Evolutionary conservation across 2,329 filamentous ascomycete species (phyloP).

Genomic region (Beauveria asiatica): DNA sequence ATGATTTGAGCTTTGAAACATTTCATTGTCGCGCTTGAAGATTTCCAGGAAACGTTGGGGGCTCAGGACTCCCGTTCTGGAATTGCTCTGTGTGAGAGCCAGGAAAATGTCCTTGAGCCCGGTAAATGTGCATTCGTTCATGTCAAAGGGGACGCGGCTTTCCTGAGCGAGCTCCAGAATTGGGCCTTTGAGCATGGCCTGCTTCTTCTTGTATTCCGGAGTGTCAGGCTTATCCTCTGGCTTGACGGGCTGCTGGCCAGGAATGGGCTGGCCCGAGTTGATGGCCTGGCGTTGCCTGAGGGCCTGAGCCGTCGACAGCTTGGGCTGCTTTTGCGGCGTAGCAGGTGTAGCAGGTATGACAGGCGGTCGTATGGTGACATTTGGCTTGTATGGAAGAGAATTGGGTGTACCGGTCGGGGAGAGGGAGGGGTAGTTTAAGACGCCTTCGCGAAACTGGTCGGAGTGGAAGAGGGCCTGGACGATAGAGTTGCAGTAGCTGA

Average conservation of each 20-base stretch:
- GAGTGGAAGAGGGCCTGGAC: conserved; percentile 96
- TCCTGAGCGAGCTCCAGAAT: conserved; percentile 78
- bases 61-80: conserved; percentile 81
- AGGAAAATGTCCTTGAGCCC: conserved; percentile 94
- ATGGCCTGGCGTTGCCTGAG: conserved; percentile 48
- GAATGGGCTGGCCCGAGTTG: conserved; percentile 44
- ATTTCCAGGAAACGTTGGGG: conserved; percentile 91
- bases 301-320: conserved; percentile 46
- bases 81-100: conserved; percentile 71
- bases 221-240: conserved; percentile 92
- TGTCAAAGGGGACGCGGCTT: conserved; percentile 72
- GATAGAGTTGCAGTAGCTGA: conserved; percentile 95
- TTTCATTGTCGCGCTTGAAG: conserved; percentile 87
- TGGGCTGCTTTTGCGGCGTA: conserved; percentile 35
- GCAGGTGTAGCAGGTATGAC: conserved; percentile 37
- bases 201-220: conserved; percentile 96
- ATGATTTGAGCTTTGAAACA: conserved; percentile 95
- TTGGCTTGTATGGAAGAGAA: conserved; percentile 44
- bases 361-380: conserved; percentile 52
- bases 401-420: conserved; percentile 63
- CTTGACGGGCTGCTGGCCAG: conserved; percentile 47
- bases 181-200: conserved; percentile 79
- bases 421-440: conserved; percentile 78
- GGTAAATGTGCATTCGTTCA: conserved; percentile 92
- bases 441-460: conserved; percentile 83